Base-by-base conservation (phyloP, 768 basidiomycete species). In the Aureoboletus auriporus region DNA sequence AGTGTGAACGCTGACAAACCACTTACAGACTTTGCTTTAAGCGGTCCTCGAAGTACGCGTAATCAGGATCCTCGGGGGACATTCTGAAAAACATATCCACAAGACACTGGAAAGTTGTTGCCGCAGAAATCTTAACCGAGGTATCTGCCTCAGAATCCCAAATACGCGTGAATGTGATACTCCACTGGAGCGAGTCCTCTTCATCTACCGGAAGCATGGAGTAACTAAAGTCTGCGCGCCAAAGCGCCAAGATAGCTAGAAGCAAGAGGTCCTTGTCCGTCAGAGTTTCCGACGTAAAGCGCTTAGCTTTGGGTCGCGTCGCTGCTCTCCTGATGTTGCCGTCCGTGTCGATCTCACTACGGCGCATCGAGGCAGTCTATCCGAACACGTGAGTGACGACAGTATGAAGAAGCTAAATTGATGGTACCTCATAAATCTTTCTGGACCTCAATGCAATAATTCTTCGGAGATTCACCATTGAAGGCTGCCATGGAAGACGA, bases 181-280 rank as follows among this genome's bases (percentile, higher is more conserved):
- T 61, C 80, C 80, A 84, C 29, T 69, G 61, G 0, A 73, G 66
- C 20, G 76, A 63, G 9, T 78, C 73, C 3, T 65, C 61, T 2
- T 69, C 57, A 1, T 65, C 67, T 29, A 78, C 61, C 7, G 72
- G 73, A 26, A 73, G 69, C 46, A 80, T 67, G 50, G 78, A 79
- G 67, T 86, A 87, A 23, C 67, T 53, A 0, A 77, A 72, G 39
- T 76, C 74, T 1, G 74, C 61, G 16, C 86, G 77, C 83, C 83
- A 90, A 28, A 91, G 69, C 0, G 85, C 74, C 8, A 89, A 68
- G n/a, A 89, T 75, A 5, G 78, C 79, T 3, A 90, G 71, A 9
- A 88, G 66, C 8, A 93, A 72, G 13, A 89, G 71, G 54, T 92
- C 89, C 35, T 79, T 72, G 53, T 89, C 87, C 0, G 75, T 70